Evolutionary conservation across 352 stramenopile genomes (phyloP).

Genomic region (Pythium oligandrum): DNA sequence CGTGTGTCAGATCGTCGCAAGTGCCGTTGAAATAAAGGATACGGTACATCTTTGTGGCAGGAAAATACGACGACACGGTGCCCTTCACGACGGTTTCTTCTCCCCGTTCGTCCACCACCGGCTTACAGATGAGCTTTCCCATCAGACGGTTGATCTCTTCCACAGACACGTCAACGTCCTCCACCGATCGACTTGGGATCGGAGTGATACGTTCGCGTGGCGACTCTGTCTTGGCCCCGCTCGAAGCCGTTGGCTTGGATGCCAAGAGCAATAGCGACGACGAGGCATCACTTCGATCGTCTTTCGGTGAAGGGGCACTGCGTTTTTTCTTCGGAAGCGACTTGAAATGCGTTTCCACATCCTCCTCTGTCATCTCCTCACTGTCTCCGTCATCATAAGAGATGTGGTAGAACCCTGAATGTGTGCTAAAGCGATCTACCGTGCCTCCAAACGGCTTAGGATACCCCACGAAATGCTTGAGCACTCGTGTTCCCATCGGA

Average conservation of each 20-base stretch:
- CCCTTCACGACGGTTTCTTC: conserved; percentile 30
- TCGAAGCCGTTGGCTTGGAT: background rate
- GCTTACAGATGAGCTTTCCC: conserved; percentile 35
- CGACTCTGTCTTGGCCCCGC: background rate
- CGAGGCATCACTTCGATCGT: background rate
- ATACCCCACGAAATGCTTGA: conserved; percentile 67
- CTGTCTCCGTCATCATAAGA: conserved; percentile 75
- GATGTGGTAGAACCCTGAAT: conserved; percentile 70
- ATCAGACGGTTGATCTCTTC: conserved; percentile 47
- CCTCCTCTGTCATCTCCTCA: conserved; percentile 78
- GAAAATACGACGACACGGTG: conserved; percentile 64
- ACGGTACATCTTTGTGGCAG: conserved; percentile 71
- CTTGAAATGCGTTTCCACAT: conserved; percentile 42
- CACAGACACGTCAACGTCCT: background rate
- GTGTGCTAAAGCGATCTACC: conserved; percentile 42
- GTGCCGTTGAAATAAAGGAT: conserved; percentile 55
- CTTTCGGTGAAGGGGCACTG: background rate
- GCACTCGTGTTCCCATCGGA: conserved; percentile 54
- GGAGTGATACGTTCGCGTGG: background rate
- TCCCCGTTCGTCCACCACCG: conserved; percentile 20
- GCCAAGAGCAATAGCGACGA: background rate
- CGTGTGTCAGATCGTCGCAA: conserved; percentile 53
- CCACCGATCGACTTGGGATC: conserved; percentile 14
- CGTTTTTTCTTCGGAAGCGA: conserved; percentile 10
- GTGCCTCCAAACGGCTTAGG: conserved; percentile 49